Evolutionary conservation across 768 basidiomycete species (phyloP).

Genomic region (Mrakia gelida): DNA sequence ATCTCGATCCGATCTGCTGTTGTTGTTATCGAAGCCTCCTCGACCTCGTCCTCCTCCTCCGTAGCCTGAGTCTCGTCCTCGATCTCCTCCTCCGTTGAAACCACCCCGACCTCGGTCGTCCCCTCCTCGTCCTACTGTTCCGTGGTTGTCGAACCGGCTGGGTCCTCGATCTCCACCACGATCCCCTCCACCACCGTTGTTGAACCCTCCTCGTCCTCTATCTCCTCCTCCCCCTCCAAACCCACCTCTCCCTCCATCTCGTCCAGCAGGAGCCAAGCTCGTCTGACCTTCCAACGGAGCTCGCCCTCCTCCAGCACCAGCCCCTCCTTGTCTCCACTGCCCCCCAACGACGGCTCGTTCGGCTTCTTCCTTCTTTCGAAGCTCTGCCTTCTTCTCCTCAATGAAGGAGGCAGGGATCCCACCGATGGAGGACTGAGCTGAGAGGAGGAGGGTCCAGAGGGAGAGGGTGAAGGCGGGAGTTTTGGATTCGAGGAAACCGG

Average conservation of each 20-base stretch:
- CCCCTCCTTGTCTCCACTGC: constrained; percentile 18
- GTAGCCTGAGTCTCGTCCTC: constrained; percentile 10
- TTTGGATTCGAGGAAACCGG: constrained; percentile 84
- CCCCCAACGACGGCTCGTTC: constrained; percentile 52
- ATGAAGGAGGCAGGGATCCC: constrained; percentile 87
- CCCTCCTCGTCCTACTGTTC: not conserved
- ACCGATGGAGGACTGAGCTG: constrained; percentile 81
- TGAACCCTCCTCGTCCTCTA: constrained; percentile 51
- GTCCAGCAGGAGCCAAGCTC: not conserved
- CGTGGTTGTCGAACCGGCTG: not conserved
- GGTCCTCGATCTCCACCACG: constrained; percentile 2
- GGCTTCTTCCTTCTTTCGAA: constrained; percentile 53
- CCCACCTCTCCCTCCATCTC: constrained; percentile 48
- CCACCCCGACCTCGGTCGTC: constrained; percentile 2
- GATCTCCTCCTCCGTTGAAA: constrained; percentile 7
- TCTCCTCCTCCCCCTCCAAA: constrained; percentile 48
- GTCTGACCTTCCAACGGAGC: not conserved
- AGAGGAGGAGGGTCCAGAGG: constrained; percentile 86
- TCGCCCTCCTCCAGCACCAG: not conserved
- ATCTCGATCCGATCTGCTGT: constrained; percentile 2
- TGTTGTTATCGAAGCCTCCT: not conserved
- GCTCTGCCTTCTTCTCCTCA: constrained; percentile 86
- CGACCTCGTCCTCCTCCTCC: constrained; percentile 5
- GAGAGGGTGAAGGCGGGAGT: constrained; percentile 81
- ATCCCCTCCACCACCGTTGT: constrained; percentile 45